These are phyloP conservation scores for Yarrowia alimentaria DNA, from an alignment of 805 yeast genomes.

Conservation along the genomic window DNA sequence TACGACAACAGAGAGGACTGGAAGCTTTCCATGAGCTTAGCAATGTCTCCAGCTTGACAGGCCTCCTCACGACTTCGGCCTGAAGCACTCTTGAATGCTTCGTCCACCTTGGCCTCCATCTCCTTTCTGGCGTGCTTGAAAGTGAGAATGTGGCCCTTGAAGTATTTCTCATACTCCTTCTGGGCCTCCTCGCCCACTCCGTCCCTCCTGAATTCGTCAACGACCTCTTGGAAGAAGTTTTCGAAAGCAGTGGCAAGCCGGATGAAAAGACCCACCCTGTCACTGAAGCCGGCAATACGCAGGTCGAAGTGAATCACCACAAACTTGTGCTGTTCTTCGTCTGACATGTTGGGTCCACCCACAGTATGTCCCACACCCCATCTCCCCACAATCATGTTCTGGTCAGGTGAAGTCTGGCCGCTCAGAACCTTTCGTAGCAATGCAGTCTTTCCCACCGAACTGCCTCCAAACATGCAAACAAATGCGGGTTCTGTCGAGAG, in stretches of 20 bases:
- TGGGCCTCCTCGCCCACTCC: conserved; percentile 26
- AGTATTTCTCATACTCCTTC: conserved; percentile 27
- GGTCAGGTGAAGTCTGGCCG: conserved; percentile 24
- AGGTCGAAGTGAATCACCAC: conserved; percentile 31
- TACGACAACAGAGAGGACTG: conserved; percentile 31
- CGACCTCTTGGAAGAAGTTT: conserved; percentile 28
- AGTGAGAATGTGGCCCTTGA: conserved; percentile 32
- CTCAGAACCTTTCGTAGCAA: conserved; percentile 31
- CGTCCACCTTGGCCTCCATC: conserved; percentile 27
- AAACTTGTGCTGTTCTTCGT: conserved; percentile 23
- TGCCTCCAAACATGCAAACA: conserved; percentile 31
- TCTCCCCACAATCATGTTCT: conserved; percentile 18
- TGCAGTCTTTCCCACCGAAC: conserved; percentile 33
- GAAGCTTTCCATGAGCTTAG: conserved; percentile 29
- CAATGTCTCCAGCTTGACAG: conserved; percentile 29
- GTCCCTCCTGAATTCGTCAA: conserved; percentile 28
- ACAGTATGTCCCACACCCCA: conserved; percentile 11
- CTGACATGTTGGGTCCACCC: conserved; percentile 25
- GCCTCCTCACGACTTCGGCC: conserved; percentile 2
- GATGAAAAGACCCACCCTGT: conserved; percentile 30
- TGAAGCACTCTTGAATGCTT: conserved; percentile 18
- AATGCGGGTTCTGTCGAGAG: conserved; percentile 31
- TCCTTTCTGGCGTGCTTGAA: conserved; percentile 31
- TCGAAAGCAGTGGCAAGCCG: conserved; percentile 30
- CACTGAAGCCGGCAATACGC: conserved; percentile 32